These are phyloP conservation scores for Sporothrix dimorphospora DNA, from an alignment of 2,329 filamentous ascomycete species.

Conservation along the genomic window DNA sequence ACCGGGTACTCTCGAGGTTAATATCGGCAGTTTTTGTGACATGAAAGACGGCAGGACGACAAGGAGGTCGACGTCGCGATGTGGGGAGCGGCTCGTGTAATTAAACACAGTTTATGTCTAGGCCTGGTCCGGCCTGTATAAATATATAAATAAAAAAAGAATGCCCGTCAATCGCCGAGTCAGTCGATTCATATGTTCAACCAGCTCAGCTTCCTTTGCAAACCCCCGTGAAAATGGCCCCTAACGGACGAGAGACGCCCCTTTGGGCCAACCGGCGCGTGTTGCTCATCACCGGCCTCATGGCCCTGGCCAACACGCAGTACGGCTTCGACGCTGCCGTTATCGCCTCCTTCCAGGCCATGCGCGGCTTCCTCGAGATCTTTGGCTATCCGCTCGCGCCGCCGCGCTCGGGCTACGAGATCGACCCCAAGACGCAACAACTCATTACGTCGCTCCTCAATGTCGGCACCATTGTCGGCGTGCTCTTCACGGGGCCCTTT, in stretches of 20 bases:
- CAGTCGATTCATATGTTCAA: no score
- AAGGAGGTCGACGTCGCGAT: not conserved
- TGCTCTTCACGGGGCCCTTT: slow-evolving; percentile 34
- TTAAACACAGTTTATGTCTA: not conserved
- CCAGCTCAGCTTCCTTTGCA: no score
- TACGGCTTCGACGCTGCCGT: slow-evolving; percentile 1
- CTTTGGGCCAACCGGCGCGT: not conserved
- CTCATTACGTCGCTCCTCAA: slow-evolving; percentile 38
- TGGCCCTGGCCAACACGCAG: not conserved
- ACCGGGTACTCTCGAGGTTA: not conserved
- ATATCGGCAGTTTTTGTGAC: not conserved
- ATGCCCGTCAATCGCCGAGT: not conserved
- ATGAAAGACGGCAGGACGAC: not conserved
- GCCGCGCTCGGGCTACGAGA: slow-evolving; percentile 34
- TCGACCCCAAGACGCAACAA: slow-evolving; percentile 36
- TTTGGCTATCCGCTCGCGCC: not conserved
- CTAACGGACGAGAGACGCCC: not conserved
- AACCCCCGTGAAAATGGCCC: no score
- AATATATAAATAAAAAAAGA: not conserved
- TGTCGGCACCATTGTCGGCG: slow-evolving; percentile 37
- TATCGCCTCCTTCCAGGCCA: slow-evolving; percentile 12
- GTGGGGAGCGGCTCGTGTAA: slow-evolving; percentile 1
- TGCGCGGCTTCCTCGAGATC: slow-evolving; percentile 10
- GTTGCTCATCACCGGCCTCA: not conserved
- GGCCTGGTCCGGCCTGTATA: not conserved